A percentile compares a stretch with the other conserved stretches of the same genome.
These are phyloP conservation scores for Acacia crassicarpa DNA, from an alignment of 306 rosid species.

Conservation along the genomic window DNA sequence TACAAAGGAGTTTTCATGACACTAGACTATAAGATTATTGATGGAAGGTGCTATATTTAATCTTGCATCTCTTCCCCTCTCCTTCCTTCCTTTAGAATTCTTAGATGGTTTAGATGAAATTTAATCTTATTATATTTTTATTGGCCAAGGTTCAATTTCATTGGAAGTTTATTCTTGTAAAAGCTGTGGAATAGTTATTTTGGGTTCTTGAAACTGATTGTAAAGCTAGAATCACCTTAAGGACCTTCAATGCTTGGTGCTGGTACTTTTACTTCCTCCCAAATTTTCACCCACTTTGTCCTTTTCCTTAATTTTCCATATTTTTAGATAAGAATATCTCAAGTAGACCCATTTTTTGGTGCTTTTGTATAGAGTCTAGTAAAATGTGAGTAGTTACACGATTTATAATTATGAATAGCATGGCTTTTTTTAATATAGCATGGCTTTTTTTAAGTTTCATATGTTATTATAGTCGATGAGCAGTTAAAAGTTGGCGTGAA, in stretches of 20 bases:
- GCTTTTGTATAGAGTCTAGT: neutral
- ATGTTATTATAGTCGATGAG: neutral
- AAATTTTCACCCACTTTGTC: too few relatives aligned
- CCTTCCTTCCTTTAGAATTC: neutral
- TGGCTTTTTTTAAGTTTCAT: neutral
- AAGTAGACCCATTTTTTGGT: neutral
- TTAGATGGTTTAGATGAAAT: too few relatives aligned
- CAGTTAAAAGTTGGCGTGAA: neutral
- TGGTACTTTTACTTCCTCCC: neutral
- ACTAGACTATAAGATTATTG: too few relatives aligned
- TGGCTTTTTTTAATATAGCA: neutral
- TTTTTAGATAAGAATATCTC: neutral
- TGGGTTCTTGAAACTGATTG: too few relatives aligned
- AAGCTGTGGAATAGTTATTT: too few relatives aligned
- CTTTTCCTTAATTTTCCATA: neutral
- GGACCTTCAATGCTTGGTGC: neutral
- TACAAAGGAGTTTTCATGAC: too few relatives aligned
- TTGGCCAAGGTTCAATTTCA: too few relatives aligned
- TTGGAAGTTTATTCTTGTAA: too few relatives aligned
- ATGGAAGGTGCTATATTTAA: neutral
- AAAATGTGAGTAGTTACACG: neutral
- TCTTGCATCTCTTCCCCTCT: neutral
- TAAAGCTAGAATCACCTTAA: too few relatives aligned
- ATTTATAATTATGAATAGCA: neutral
- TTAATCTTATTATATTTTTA: too few relatives aligned